Evolutionary conservation across 345 rosid genomes (phyloP).

Genomic region (Turritis glabra): DNA sequence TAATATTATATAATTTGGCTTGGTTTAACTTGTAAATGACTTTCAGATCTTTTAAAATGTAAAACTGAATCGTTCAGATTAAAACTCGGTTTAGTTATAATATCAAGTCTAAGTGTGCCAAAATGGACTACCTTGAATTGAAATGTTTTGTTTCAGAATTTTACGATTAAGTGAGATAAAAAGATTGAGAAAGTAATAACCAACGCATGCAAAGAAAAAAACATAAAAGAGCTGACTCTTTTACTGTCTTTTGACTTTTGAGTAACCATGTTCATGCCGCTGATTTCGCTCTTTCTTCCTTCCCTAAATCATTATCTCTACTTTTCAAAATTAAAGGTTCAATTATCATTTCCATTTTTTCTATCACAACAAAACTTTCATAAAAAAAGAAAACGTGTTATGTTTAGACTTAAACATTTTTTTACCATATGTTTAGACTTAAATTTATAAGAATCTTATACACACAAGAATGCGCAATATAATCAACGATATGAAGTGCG

Average conservation of each 20-base stretch:
- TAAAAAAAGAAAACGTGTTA: neutral
- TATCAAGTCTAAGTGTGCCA: neutral
- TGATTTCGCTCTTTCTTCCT: conserved; percentile 13
- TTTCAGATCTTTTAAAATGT: neutral
- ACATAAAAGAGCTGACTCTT: neutral
- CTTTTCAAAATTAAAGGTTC: neutral
- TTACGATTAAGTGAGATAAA: neutral
- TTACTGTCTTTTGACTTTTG: conserved; percentile 7
- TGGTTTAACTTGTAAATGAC: neutral
- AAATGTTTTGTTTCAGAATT: neutral
- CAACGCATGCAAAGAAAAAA: conserved; percentile 27
- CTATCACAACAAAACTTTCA: too few relatives aligned
- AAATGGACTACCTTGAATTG: neutral
- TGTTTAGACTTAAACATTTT: neutral
- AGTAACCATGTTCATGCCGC: conserved; percentile 26
- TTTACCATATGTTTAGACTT: neutral
- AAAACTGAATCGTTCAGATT: neutral
- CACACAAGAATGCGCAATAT: neutral
- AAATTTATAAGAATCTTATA: neutral
- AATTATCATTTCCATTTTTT: neutral
- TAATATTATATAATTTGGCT: neutral
- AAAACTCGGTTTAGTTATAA: neutral
- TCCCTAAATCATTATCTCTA: conserved; percentile 1
- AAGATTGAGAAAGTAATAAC: conserved; percentile 16
- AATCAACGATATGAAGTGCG: too few relatives aligned